Evolutionary conservation across 805 yeast genomes (phyloP), one percentile per base, ranked within the genome.

Genomic region (Scheffersomyces ergatensis): DNA sequence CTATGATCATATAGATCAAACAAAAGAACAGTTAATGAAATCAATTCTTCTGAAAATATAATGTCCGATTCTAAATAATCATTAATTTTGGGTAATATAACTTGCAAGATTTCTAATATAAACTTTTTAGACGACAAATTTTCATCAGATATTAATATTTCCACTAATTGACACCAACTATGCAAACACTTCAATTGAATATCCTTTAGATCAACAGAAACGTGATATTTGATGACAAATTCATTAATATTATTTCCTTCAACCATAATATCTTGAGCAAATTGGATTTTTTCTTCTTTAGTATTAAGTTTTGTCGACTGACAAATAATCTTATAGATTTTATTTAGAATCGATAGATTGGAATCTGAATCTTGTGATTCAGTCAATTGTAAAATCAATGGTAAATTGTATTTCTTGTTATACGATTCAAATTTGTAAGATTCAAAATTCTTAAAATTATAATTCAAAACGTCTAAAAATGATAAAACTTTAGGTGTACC

Each of bases 151-250:
- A 87, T 80, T 34, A 88, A 62, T 3, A 89, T 79, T 46, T 89
- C 88, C 18, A 88, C 81, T 37, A 90, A 60, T 49, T 82, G 83
- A 17, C 83, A 82, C 98, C 98, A 92, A 0, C 95, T 77, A 53
- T 83, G 88, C 21, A 92, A 63, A 42, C 83, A 78, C 12, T 74
- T 63, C 35, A 84, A 63, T 45, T 85, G 93, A 7, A 70, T 65
- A 1, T 70, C 58, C 45, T 72, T 72, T 49, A 80, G 73, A 30
- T 70, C 68, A 33, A 69, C 67, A 32, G 65, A 67, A n/a, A 78
- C 62, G 12, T 78, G 51, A 18, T 70, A 67, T 48, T 76, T 76
- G 0, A 68, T 63, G 23, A 82, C 51, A 39, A 72, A 70, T 4
- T 58, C 63, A 19, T 60, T 52, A 23, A 77, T 44, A 14, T 51